Evolutionary conservation across 2,329 filamentous ascomycete species (phyloP).

Genomic region (Capronia coronata): DNA sequence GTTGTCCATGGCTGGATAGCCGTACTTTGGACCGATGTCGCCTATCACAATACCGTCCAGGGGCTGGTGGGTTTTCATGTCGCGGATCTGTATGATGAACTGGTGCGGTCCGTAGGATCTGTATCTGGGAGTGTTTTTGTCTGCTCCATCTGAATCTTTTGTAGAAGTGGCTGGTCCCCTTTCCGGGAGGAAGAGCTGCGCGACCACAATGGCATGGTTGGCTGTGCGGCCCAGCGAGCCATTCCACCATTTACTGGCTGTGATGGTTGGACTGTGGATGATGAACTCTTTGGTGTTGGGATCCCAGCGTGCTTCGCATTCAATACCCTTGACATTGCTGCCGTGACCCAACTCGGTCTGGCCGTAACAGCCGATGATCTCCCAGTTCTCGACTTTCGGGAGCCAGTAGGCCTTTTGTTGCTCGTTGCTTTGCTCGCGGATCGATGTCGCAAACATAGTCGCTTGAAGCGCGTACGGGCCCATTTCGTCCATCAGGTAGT

Average conservation of each 20-base stretch:
- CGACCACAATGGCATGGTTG: slow-evolving; percentile 51
- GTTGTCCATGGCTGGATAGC: slow-evolving; percentile 49
- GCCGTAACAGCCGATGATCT: slow-evolving; percentile 48
- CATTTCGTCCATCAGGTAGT: slow-evolving; percentile 50
- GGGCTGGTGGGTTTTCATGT: slow-evolving; percentile 44
- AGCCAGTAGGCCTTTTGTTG: slow-evolving; percentile 46
- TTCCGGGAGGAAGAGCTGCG: slow-evolving; percentile 45
- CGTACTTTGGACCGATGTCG: slow-evolving; percentile 53
- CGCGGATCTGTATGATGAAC: slow-evolving; percentile 49
- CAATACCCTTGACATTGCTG: slow-evolving; percentile 47
- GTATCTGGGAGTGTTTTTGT: slow-evolving; percentile 26
- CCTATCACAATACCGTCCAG: slow-evolving; percentile 46
- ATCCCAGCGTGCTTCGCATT: slow-evolving; percentile 46
- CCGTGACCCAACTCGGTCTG: slow-evolving; percentile 50
- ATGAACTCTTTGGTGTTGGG: slow-evolving; percentile 42
- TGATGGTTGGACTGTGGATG: slow-evolving; percentile 47
- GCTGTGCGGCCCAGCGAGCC: slow-evolving; percentile 48
- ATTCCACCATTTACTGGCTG: slow-evolving; percentile 52
- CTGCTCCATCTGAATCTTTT: neutral
- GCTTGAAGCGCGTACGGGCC: slow-evolving; percentile 46
- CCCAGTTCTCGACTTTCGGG: slow-evolving; percentile 44
- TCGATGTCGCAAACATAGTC: slow-evolving; percentile 48
- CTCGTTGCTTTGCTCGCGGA: slow-evolving; percentile 45
- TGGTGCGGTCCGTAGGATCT: slow-evolving; percentile 47
- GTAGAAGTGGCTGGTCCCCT: slow-evolving; percentile 20